A percentile compares a stretch with the other conserved stretches of the same genome.
Conservation (phyloP, 345 rosid species). For the Lumnitzera racemosa region DNA sequence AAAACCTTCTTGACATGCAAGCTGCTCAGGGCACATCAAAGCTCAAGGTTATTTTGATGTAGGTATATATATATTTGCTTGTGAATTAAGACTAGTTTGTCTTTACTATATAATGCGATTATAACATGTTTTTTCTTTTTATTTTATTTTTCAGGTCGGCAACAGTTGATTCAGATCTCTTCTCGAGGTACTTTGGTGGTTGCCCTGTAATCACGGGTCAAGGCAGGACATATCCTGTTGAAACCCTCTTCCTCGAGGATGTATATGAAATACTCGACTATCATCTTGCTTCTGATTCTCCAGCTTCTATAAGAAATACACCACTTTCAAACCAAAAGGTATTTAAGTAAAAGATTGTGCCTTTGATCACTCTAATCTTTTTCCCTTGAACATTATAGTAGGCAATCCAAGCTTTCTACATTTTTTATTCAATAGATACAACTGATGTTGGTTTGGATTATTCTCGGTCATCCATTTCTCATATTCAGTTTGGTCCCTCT, state of each 20-base stretch:
- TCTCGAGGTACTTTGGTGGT: conserved; percentile 76
- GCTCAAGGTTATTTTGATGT: conserved; percentile 89
- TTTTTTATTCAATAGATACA: no score
- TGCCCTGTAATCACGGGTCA: conserved; percentile 86
- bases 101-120: not conserved
- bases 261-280: conserved; percentile 64
- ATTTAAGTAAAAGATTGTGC: conserved; percentile 9
- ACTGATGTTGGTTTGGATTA: no score
- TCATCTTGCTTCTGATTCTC: conserved; percentile 76
- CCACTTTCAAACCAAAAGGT: conserved; percentile 53
- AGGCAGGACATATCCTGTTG: conserved; percentile 89
- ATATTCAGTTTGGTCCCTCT: no score
- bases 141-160: conserved; percentile 61
- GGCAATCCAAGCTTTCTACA: no score
- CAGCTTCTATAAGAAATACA: conserved; percentile 57
- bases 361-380: not conserved
- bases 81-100: conserved; percentile 8
- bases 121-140: not conserved
- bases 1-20: conserved; percentile 82
- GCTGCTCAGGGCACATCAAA: conserved; percentile 34
- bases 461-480: no score
- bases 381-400: no score
- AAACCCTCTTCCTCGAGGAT: conserved; percentile 74
- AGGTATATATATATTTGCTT: conserved; percentile 18
- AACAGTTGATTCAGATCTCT: conserved; percentile 80